Evolutionary conservation across 495 filamentous ascomycete genomes (phyloP).

Genomic region (Trichocladium antarcticum): DNA sequence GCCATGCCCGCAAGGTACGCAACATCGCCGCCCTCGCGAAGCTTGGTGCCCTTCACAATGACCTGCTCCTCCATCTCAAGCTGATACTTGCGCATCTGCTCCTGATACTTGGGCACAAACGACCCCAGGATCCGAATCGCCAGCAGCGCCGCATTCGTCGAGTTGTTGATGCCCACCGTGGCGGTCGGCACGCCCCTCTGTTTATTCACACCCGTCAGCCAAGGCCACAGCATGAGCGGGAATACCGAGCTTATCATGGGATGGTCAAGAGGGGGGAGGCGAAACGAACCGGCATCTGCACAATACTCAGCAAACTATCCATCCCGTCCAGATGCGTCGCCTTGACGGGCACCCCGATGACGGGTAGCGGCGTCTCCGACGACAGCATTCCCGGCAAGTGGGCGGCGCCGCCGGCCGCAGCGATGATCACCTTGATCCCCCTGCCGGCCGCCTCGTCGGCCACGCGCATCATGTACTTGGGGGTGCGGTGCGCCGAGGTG

Average conservation of each 20-base stretch:
- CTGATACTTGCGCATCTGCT: slow-evolving; percentile 57
- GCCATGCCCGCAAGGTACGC: slow-evolving; percentile 43
- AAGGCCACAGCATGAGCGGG: neutral
- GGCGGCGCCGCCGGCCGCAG: slow-evolving; percentile 85
- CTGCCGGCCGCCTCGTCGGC: slow-evolving; percentile 53
- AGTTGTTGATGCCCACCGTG: slow-evolving; percentile 88
- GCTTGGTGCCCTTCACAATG: slow-evolving; percentile 50
- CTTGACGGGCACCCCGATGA: slow-evolving; percentile 87
- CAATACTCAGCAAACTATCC: slow-evolving; percentile 81
- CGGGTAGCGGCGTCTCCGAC: slow-evolving; percentile 74
- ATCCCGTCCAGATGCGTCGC: slow-evolving; percentile 76
- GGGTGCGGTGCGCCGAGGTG: slow-evolving; percentile 90
- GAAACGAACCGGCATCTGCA: slow-evolving; percentile 66
- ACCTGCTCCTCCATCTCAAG: slow-evolving; percentile 52
- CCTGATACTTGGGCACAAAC: slow-evolving; percentile 46
- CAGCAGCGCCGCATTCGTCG: slow-evolving; percentile 78
- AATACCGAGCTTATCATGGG: too few species aligned
- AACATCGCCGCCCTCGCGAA: slow-evolving; percentile 58
- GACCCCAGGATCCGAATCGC: slow-evolving; percentile 76
- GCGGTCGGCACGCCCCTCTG: slow-evolving; percentile 67
- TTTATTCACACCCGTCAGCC: neutral
- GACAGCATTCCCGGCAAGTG: slow-evolving; percentile 90
- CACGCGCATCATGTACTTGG: slow-evolving; percentile 67
- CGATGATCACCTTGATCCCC: slow-evolving; percentile 84
- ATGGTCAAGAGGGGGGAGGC: neutral